Conservation (phyloP, 2,329 filamentous ascomycete genomes). For the Davidsoniella eucalypti region DNA sequence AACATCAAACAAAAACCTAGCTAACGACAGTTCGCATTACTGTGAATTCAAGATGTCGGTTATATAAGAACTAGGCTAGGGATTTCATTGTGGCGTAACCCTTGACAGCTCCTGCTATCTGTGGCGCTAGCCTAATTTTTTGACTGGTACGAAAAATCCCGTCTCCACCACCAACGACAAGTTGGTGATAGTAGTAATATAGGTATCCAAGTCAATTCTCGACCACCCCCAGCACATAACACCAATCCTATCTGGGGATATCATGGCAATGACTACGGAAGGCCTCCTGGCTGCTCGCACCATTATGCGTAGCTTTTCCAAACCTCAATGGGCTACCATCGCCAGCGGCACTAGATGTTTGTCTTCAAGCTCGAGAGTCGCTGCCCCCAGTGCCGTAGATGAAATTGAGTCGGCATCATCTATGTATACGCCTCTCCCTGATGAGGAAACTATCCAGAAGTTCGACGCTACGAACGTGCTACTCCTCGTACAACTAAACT, state of each 20-base stretch:
- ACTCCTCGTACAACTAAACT: constrained; percentile 23
- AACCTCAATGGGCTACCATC: constrained; percentile 11
- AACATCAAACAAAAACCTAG: neutral
- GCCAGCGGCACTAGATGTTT: constrained; percentile 14
- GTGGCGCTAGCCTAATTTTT: constrained; percentile 8
- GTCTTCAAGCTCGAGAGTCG: constrained; percentile 7
- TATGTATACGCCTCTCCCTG: constrained; percentile 25
- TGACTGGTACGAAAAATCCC: constrained; percentile 7
- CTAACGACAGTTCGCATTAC: neutral
- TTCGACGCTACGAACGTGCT: constrained; percentile 24
- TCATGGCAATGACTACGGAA: constrained; percentile 15
- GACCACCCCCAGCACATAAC: neutral
- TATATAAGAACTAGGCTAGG: neutral
- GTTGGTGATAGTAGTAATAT: neutral
- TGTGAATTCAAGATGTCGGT: neutral
- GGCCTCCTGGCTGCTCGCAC: constrained; percentile 16
- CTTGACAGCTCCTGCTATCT: neutral
- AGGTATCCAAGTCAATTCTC: neutral
- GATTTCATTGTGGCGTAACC: neutral
- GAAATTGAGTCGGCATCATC: constrained; percentile 12
- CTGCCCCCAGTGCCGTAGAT: constrained; percentile 4
- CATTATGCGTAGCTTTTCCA: constrained; percentile 4
- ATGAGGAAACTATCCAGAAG: constrained; percentile 22
- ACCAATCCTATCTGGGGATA: neutral
- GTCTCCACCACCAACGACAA: constrained; percentile 1